Evolutionary conservation across 331 rosid genomes (phyloP), one percentile per base, ranked within the genome.

Genomic region (Acacia pycnantha): DNA sequence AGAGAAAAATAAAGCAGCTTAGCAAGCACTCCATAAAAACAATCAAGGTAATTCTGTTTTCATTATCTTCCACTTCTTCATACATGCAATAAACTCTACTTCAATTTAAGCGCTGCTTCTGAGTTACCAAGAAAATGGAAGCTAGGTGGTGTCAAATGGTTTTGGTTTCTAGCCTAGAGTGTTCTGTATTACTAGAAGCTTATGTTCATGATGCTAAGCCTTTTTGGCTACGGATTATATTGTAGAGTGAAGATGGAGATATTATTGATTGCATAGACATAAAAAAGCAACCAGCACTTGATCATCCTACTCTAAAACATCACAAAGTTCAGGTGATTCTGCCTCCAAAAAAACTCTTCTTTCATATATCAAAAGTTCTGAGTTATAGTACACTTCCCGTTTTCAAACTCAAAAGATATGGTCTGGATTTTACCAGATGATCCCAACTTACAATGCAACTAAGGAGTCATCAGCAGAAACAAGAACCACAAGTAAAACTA

Each of bases 241-340:
- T 78, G 67, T 66, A 92, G 97, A 91, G 97, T 82, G 91, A 88
- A 87, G 96, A 93, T 69, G 97, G 94, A 10, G 97, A 93, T 82
- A 77, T 85, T n/a, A 88, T 91, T 68, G 93, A 91, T 56, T 91
- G 93, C 79, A 56, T 88, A 21, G 90, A 86, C 81, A 77, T 88
- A 22, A 53, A 83, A 14, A 88, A 85, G 83, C 95, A 89, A 74
- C 91, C 88, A 47, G 87, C 93, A 7, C 82, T 89, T 80, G 91
- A 89, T 82, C 90, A 89, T 69, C 91, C 90, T 31, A 87, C 85
- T 12, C 76, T 88, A 65, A 89, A 56, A 54, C 53, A 87, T 77
- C 95, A 91, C 82, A 88, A 86, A 80, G 86, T 91, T 62, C 89
- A 91, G 89, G 93, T 91, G 31, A 11, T 26, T 26, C 54, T 35